Conservation (phyloP, 129 eudicot genomes). For the Oenanthe sinensis region DNA sequence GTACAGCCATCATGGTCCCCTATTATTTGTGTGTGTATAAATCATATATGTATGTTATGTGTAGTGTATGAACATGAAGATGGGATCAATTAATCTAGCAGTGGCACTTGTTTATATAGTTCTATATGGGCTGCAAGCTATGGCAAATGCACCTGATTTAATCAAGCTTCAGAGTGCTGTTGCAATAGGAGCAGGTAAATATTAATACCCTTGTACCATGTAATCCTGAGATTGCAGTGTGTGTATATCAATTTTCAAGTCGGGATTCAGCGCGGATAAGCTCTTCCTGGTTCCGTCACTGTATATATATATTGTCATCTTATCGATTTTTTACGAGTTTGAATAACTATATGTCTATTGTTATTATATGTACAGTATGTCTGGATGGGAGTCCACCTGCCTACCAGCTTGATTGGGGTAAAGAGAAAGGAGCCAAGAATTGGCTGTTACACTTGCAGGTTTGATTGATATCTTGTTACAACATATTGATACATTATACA, state of each 20-base stretch:
- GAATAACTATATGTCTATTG: no score
- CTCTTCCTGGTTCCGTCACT: neutral
- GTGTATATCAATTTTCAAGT: no score
- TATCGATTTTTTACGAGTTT: no score
- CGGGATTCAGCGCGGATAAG: no score
- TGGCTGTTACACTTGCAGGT: constrained; percentile 7
- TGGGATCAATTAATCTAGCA: neutral
- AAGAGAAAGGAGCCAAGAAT: neutral
- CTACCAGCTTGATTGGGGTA: constrained; percentile 10
- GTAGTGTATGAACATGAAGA: neutral
- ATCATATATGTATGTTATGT: neutral
- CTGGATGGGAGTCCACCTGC: constrained; percentile 10
- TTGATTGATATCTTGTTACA: no score
- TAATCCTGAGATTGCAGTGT: neutral
- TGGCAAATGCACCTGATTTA: constrained; percentile 1
- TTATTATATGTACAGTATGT: neutral
- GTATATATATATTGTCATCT: neutral
- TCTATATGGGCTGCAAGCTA: neutral
- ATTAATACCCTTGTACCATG: neutral
- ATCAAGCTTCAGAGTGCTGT: neutral
- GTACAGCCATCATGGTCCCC: neutral
- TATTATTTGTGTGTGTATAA: neutral
- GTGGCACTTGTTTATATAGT: neutral
- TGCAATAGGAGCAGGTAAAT: neutral
- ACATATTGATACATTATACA: neutral